Conservation (phyloP, 371 early-diverging fungal species). For the Fennellomyces sp. region DNA sequence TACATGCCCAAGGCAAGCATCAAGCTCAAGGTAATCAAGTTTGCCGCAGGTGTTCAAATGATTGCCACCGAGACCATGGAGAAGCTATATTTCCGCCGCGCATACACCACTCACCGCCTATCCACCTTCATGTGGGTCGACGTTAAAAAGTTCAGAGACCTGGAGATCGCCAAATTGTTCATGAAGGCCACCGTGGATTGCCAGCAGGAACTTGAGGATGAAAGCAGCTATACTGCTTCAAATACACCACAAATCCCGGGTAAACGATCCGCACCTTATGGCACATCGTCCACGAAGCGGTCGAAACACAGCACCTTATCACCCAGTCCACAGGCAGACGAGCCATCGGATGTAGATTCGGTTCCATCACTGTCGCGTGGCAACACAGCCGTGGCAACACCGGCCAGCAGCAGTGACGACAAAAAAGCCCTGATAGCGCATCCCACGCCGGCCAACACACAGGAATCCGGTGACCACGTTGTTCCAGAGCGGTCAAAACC, state of each 20-base stretch:
- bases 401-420: background rate
- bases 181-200: constrained; percentile 7
- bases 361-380: background rate
- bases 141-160: constrained; percentile 28
- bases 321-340: background rate
- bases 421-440: background rate
- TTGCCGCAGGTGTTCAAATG: constrained; percentile 24
- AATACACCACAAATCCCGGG: background rate
- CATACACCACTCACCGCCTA: constrained; percentile 33
- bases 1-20: constrained; percentile 45
- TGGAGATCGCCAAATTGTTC: constrained; percentile 25
- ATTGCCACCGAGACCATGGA: constrained; percentile 37
- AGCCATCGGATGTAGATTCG: background rate
- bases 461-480: background rate
- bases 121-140: constrained; percentile 14
- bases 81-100: constrained; percentile 31
- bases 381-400: background rate
- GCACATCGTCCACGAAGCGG: background rate
- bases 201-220: background rate
- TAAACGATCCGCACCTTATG: background rate
- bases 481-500: background rate
- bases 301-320: background rate
- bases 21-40: constrained; percentile 30
- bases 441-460: background rate
- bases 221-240: background rate